Percentiles rank a stretch among this genome's conserved stretches.
Evolutionary conservation across 2,329 filamentous ascomycete species (phyloP).

Genomic region (Diaporthe eres): DNA sequence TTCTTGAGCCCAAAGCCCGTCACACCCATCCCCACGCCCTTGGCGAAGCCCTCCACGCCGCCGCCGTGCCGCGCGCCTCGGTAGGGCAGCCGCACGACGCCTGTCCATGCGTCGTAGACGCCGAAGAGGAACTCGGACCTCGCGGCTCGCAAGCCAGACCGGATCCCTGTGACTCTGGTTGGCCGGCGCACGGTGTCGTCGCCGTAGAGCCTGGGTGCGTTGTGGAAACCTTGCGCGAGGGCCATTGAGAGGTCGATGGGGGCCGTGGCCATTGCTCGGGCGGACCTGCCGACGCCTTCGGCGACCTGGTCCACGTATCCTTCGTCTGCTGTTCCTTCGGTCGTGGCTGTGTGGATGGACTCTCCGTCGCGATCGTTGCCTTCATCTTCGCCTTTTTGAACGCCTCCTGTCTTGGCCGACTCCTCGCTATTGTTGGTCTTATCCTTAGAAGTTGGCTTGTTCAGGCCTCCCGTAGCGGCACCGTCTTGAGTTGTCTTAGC

Average conservation of each 20-base stretch:
- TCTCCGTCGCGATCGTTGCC: constrained; percentile 18
- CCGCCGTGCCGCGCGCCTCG: constrained; percentile 70
- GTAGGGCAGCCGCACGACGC: constrained; percentile 71
- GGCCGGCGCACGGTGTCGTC: constrained; percentile 77
- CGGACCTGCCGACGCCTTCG: constrained; percentile 65
- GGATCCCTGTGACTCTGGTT: constrained; percentile 74
- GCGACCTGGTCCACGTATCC: constrained; percentile 66
- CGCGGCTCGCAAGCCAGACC: constrained; percentile 73
- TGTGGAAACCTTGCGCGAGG: constrained; percentile 78
- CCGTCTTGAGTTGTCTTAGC: constrained; percentile 30
- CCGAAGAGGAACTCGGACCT: constrained; percentile 74
- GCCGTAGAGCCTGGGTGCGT: constrained; percentile 78
- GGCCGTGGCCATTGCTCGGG: constrained; percentile 65
- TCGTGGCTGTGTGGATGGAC: constrained; percentile 46
- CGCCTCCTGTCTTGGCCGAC: not conserved
- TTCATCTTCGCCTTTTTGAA: constrained; percentile 14
- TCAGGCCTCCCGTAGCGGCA: not conserved
- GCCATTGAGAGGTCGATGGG: constrained; percentile 74
- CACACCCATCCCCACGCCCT: constrained; percentile 74
- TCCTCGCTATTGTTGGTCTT: not conserved
- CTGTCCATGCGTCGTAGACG: constrained; percentile 75
- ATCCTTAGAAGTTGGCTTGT: constrained; percentile 35
- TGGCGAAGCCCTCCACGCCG: constrained; percentile 56
- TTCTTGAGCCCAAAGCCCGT: constrained; percentile 76
- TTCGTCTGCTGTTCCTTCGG: constrained; percentile 50